These are phyloP conservation scores for Hortaea sp. DNA, from an alignment of 2,329 filamentous ascomycete genomes.

Conservation along the genomic window DNA sequence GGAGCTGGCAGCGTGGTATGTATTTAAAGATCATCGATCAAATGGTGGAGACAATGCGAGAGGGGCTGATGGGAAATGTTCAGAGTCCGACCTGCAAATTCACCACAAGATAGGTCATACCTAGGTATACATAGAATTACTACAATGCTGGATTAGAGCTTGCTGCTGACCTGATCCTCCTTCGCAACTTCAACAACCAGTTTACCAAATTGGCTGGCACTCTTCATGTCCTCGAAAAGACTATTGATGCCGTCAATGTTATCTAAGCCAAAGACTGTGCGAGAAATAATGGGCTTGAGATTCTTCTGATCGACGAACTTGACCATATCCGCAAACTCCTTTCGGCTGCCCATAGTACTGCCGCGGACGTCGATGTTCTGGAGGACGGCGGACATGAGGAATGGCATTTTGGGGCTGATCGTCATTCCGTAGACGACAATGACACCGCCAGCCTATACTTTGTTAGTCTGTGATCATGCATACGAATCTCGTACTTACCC, in stretches of 20 bases:
- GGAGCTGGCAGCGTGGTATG: no score
- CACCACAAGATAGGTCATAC: no score
- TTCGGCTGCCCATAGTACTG: conserved; percentile 80
- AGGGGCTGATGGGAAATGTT: no score
- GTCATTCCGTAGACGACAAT: conserved; percentile 91
- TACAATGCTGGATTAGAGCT: conserved; percentile 11
- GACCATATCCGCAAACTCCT: conserved; percentile 87
- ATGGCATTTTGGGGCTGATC: conserved; percentile 71
- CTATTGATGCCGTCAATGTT: conserved; percentile 69
- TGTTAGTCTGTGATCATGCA: background rate
- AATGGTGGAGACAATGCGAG: no score
- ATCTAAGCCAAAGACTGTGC: conserved; percentile 56
- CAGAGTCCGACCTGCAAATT: no score
- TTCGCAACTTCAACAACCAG: conserved; percentile 63
- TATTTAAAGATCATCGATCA: no score
- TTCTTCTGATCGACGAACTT: conserved; percentile 64
- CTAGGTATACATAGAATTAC: background rate
- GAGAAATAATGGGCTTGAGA: conserved; percentile 68
- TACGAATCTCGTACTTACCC: conserved; percentile 31
- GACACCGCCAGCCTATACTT: conserved; percentile 57
- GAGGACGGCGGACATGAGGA: conserved; percentile 71
- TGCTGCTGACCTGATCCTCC: conserved; percentile 17
- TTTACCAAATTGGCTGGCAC: conserved; percentile 83
- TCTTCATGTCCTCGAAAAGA: conserved; percentile 81
- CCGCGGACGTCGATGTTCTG: conserved; percentile 82